Conservation (phyloP, 2,329 filamentous ascomycete genomes). For the Botrytis fragariae region DNA sequence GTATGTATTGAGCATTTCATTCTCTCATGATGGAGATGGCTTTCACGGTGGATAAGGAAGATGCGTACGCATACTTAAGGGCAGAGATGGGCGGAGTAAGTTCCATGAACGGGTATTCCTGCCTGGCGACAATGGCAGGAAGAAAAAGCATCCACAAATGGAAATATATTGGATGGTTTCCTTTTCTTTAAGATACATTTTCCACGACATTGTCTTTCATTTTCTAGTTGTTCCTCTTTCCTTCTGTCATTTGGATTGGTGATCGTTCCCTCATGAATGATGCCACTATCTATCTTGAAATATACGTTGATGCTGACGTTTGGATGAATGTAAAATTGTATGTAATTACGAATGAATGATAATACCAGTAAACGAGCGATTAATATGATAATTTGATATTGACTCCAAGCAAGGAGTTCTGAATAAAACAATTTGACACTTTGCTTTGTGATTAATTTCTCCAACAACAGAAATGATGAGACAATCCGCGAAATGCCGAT, state of each 20-base stretch:
- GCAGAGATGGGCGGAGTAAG: not conserved
- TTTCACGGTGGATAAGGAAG: not conserved
- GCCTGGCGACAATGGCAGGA: constrained; percentile 3
- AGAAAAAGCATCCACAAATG: not conserved
- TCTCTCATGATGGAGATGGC: constrained; percentile 5
- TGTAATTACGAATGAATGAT: not conserved
- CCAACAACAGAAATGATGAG: not conserved
- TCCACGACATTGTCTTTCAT: not conserved
- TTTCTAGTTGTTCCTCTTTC: not conserved
- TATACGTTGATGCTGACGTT: not conserved
- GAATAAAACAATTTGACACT: not conserved
- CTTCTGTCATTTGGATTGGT: not conserved
- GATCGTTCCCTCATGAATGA: not conserved
- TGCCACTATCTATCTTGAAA: not conserved
- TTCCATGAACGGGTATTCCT: not conserved
- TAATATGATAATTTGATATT: not conserved
- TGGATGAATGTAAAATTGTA: not conserved
- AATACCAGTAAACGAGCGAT: not conserved
- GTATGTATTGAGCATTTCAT: constrained; percentile 15
- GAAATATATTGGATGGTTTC: not conserved
- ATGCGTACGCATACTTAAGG: not conserved
- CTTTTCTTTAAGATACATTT: not conserved
- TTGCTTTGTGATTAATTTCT: not conserved
- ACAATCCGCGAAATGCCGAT: not conserved
- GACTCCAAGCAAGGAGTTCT: not conserved